Conservation (phyloP, 23 red algal genomes). For the Cyanidioschyzon merolae region DNA sequence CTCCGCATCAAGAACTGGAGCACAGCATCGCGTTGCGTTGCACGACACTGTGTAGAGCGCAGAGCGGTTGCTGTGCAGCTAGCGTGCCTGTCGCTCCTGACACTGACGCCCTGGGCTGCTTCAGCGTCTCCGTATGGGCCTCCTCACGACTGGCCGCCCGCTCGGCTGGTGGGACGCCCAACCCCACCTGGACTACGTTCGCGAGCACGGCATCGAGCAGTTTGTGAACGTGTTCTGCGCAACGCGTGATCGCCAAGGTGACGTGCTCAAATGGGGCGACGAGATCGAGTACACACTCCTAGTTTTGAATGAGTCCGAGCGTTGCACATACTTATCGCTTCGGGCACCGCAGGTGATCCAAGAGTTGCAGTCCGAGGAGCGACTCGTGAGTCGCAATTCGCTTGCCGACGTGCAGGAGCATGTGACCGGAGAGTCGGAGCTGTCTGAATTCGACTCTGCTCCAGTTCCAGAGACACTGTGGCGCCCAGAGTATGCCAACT, state of each 20-base stretch:
- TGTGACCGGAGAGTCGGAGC: background rate
- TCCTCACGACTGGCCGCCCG: constrained; percentile 50
- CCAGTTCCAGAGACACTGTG: constrained; percentile 37
- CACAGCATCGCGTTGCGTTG: too few relatives aligned
- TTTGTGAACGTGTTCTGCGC: constrained; percentile 60
- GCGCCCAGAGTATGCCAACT: constrained; percentile 94
- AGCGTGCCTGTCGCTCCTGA: too few relatives aligned
- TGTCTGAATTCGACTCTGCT: background rate
- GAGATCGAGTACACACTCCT: constrained; percentile 90
- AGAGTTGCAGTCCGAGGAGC: constrained; percentile 59
- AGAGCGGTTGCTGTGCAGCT: too few relatives aligned
- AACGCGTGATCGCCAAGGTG: constrained; percentile 31
- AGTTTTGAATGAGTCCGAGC: constrained; percentile 14
- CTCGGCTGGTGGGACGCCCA: constrained; percentile 47
- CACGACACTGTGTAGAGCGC: too few relatives aligned
- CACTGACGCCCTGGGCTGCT: too few relatives aligned
- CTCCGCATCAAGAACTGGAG: too few relatives aligned
- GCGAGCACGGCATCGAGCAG: constrained; percentile 58
- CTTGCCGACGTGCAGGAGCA: background rate
- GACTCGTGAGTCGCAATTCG: constrained; percentile 27
- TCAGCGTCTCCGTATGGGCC: constrained; percentile 19
- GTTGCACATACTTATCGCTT: constrained; percentile 37
- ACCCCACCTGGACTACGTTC: constrained; percentile 37
- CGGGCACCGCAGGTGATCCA: constrained; percentile 62
- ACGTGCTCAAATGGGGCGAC: constrained; percentile 89